A percentile compares a stretch with the other conserved stretches of the same genome.
Conservation (phyloP, 352 stramenopile species). For the Phytophthora hibernalis region DNA sequence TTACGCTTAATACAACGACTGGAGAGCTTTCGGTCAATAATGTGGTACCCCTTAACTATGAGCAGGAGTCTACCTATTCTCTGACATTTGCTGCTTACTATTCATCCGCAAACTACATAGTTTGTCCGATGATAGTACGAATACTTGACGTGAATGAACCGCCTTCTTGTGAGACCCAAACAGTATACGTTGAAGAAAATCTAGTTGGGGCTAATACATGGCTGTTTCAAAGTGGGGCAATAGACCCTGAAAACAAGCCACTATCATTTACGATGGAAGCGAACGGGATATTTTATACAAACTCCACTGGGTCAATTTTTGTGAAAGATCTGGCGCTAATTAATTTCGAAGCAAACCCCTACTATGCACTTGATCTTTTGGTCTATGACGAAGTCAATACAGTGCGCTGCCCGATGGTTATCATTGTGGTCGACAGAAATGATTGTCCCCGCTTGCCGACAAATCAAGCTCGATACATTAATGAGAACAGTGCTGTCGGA, state of each 20-base stretch:
- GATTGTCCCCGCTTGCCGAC: constrained; percentile 56
- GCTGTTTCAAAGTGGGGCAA: constrained; percentile 24
- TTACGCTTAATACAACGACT: constrained; percentile 47
- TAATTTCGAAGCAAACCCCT: constrained; percentile 29
- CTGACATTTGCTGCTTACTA: constrained; percentile 51
- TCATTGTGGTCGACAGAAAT: constrained; percentile 54
- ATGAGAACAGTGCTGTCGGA: constrained; percentile 52
- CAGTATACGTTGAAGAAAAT: constrained; percentile 44
- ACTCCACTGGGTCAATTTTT: constrained; percentile 30
- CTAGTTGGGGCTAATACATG: constrained; percentile 22
- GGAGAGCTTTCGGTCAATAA: constrained; percentile 40
- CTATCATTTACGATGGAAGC: constrained; percentile 20
- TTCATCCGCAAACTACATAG: constrained; percentile 41
- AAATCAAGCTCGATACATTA: constrained; percentile 33
- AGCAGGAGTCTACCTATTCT: constrained; percentile 34
- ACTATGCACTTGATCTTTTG: constrained; percentile 16
- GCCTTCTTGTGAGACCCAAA: constrained; percentile 38
- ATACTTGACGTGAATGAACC: constrained; percentile 63
- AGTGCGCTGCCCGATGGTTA: constrained; percentile 34
- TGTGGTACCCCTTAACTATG: constrained; percentile 49
- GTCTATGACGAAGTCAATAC: constrained; percentile 35
- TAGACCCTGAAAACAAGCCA: constrained; percentile 23
- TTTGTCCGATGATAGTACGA: constrained; percentile 42
- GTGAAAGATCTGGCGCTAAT: constrained; percentile 18
- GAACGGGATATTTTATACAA: constrained; percentile 24